phyloP scores from a whole-genome alignment of 495 filamentous ascomycete species.

The Poronia punctata region DNA sequence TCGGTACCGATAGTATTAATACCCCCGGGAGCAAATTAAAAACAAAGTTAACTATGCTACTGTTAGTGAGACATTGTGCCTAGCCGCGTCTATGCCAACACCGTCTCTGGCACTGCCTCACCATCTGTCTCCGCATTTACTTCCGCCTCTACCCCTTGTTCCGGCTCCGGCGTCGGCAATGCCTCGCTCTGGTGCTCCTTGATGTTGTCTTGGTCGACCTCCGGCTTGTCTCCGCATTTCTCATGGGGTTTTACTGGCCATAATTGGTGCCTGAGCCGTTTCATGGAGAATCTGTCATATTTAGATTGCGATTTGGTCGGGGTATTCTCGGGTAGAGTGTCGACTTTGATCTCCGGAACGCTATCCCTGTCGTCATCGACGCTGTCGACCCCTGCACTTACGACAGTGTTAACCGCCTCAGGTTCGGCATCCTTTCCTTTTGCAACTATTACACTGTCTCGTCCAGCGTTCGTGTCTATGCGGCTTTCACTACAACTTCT shows the following conservation, averaged over 20 bases:
- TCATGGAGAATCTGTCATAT: neutral
- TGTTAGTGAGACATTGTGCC: neutral
- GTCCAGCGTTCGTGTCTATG: neutral
- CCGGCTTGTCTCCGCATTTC: conserved; percentile 4
- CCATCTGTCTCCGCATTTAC: no score
- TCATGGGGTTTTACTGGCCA: neutral
- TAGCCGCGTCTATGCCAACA: no score
- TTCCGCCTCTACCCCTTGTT: neutral
- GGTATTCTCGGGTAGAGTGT: neutral
- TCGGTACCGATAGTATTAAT: neutral
- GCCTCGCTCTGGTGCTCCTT: neutral
- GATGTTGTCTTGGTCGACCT: neutral
- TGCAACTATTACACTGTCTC: no score
- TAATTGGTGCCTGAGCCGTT: neutral
- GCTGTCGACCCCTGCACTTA: neutral
- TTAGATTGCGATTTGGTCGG: neutral
- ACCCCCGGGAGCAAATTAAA: neutral
- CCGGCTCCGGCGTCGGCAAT: neutral
- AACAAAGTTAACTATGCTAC: neutral
- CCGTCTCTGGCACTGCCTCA: no score
- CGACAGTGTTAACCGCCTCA: neutral
- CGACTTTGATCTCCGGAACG: neutral
- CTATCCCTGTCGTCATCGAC: neutral
- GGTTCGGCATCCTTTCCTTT: conserved; percentile 10
- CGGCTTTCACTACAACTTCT: neutral